These are phyloP conservation scores for Yarrowia phangngaensis DNA, from an alignment of 805 yeast genomes.

Conservation along the genomic window DNA sequence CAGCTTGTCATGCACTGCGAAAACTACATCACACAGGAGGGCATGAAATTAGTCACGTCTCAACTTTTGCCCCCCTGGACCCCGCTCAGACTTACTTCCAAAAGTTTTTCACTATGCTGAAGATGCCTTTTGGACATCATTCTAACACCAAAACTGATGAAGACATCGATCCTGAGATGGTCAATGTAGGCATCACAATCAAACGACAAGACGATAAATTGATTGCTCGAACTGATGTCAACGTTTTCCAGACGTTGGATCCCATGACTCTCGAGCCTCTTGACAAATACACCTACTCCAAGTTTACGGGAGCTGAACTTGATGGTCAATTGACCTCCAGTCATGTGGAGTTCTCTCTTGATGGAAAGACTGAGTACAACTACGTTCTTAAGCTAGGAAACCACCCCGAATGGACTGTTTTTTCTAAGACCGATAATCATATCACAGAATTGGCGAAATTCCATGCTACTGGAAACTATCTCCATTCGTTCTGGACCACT, in stretches of 20 bases:
- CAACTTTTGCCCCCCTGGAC: constrained; percentile 11
- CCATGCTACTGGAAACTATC: not conserved
- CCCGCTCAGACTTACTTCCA: constrained; percentile 18
- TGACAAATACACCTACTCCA: constrained; percentile 4
- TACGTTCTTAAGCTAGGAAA: constrained; percentile 6
- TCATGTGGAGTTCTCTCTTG: constrained; percentile 7
- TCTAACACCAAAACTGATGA: constrained; percentile 6
- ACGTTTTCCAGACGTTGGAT: constrained; percentile 6
- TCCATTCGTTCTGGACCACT: constrained; percentile 18
- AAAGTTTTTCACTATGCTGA: constrained; percentile 1
- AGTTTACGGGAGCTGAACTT: not conserved
- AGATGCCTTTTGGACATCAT: not conserved
- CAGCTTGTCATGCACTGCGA: not conserved
- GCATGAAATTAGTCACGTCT: not conserved
- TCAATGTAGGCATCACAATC: constrained; percentile 16
- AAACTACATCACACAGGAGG: not conserved
- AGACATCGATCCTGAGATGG: not conserved
- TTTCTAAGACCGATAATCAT: not conserved
- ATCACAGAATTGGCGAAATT: constrained; percentile 7
- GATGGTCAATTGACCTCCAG: constrained; percentile 11
- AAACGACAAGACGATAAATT: not conserved
- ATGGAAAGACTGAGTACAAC: constrained; percentile 18
- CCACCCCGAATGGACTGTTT: constrained; percentile 5
- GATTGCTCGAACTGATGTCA: constrained; percentile 3
- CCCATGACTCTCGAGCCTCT: constrained; percentile 17